Base-by-base conservation (phyloP, 192 early-diverging fungal genomes). In the Phlyctochytrium arcticum region DNA sequence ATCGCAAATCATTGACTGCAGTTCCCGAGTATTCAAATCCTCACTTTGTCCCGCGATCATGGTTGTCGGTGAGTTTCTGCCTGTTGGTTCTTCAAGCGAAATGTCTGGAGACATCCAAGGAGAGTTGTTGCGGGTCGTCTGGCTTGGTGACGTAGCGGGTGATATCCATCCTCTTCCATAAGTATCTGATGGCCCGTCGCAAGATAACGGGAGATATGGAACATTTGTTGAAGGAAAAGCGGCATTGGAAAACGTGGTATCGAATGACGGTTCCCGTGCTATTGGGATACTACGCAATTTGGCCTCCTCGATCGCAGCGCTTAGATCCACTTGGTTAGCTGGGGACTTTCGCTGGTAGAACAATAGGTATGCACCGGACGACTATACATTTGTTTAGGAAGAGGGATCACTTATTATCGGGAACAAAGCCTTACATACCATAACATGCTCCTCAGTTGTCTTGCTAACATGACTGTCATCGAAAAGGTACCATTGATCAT, bases 401-500 rank as follows among this genome's bases (percentile, higher is more conserved):
- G n/a, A n/a, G n/a, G n/a, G n/a, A n/a, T n/a, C n/a, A n/a, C n/a
- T n/a, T n/a, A n/a, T n/a, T n/a, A n/a, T n/a, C n/a, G n/a, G n/a
- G n/a, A n/a, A 57, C 36, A 58, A 60, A 17, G 17, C 21, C n/a
- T 0, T 39, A 49, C 60, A 35, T 56, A 82, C 80, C 60, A 76
- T 71, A 29, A 74, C 53, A 24, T 36, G 26, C 3, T 23, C 23
- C 46, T 74, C 74, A 21, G 70, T 57, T 3, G 65, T 57, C 36
- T 66, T 67, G 19, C 67, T 64, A 3, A 90, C 90, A 32, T 75
- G 82, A 10, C 81, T 83, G 69, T 93, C 90, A 70, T 93, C 86
- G 62, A 90, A 90, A 63, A 91, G 84, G 71, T 90, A 92, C 91
- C 91, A 91, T 35, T 79, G 29, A 39, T 62, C 67, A 62, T 88